Base-by-base conservation (phyloP, 495 filamentous ascomycete genomes). In the Rostrohypoxylon terebratum region DNA sequence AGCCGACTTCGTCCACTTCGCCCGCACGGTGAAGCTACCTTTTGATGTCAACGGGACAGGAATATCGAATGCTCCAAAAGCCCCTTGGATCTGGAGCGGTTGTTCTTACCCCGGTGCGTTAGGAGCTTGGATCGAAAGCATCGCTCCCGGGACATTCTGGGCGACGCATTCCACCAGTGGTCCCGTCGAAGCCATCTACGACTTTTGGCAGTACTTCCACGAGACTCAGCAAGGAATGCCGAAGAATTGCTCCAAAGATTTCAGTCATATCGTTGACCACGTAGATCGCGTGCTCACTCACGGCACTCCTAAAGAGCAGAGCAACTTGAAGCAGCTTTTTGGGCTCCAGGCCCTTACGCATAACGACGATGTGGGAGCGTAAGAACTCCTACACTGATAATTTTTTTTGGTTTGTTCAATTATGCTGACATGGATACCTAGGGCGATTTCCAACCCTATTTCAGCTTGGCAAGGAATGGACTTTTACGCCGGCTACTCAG, bases 151-250 rank as follows among this genome's bases (percentile, higher is more conserved):
- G 7, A 90, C 87, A 0, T 89, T 89, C 74, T 91, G 88, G 88
- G 89, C 88, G 3, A 90, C 89, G 55, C 85, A 89, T 72, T 83
- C 86, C 11, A 87, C 85, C 47, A 87, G 85, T 73, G 89, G 86
- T 1, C 85, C 86, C 2, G 88, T 92, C 7, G 82, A 92, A 74
- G 84, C 87, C 1, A 83, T 91, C 36, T 82, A 81, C 4, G 81
- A 90, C 68, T 91, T 87, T 63, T 91, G 87, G 87, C 82, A 85
- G 79, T 91, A 90, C 66, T 91, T 90, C 74, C 71, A 77, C 5
- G 86, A 85, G 10, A 82, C 89, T 33, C 84, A 87, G 73, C 75
- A 86, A 45, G 87, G 86, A 0, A 90, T 88, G 81, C 83, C 89
- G 0, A 73, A 81, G 76, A 92, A 92, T 77, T 91, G 89, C 79